phyloP scores from a whole-genome alignment of 345 rosid species.

The Gynandropsis gynandra region DNA sequence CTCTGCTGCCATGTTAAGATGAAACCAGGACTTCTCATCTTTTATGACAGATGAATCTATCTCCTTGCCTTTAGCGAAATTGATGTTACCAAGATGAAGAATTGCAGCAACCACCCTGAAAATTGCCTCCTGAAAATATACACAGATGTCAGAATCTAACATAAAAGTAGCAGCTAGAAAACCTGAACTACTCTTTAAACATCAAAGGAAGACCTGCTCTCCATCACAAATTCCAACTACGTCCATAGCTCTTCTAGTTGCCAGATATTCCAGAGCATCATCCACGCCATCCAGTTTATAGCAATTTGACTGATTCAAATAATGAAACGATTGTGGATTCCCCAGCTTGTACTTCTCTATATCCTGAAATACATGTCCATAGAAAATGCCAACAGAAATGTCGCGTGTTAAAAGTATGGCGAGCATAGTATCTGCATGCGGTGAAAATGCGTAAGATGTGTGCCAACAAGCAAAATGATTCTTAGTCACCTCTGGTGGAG shows the following conservation, averaged over 20 bases:
- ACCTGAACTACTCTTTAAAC: not conserved
- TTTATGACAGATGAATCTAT: conserved; percentile 79
- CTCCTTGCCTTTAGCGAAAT: conserved; percentile 69
- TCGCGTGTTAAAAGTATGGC: not conserved
- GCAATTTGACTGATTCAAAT: conserved; percentile 73
- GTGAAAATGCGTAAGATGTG: conserved; percentile 15
- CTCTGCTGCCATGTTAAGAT: conserved; percentile 72
- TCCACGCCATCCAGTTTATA: conserved; percentile 72
- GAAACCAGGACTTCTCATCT: conserved; percentile 61
- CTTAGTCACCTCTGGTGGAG: conserved; percentile 70
- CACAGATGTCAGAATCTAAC: conserved; percentile 28
- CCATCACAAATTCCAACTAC: conserved; percentile 61
- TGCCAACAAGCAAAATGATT: conserved; percentile 5
- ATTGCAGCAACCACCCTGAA: conserved; percentile 90
- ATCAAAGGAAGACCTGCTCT: conserved; percentile 24
- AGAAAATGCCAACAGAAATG: not conserved
- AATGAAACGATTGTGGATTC: conserved; percentile 58
- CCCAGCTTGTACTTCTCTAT: conserved; percentile 54
- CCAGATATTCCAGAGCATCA: conserved; percentile 80
- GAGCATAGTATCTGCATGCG: conserved; percentile 5
- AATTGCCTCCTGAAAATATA: conserved; percentile 62
- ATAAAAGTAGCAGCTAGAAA: conserved; percentile 10
- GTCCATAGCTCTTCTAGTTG: conserved; percentile 88
- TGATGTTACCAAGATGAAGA: conserved; percentile 83
- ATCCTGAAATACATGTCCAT: conserved; percentile 42